A percentile compares a stretch with the other conserved stretches of the same genome.
Conservation (phyloP, 176 grass and related monocot species). For the Musa beccarii region DNA sequence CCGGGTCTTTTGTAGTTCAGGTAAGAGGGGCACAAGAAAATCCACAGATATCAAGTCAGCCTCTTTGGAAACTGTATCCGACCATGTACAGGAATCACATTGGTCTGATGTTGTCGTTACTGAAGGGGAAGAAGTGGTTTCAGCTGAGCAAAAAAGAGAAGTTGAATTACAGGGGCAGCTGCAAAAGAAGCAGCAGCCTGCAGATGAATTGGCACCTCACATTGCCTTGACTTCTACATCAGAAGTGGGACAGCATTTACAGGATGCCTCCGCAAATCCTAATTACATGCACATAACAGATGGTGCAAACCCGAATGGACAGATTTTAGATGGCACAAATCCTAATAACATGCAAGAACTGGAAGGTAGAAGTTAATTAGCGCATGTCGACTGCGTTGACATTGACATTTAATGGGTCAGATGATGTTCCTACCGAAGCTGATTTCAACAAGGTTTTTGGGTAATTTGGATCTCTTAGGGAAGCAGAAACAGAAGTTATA, state of each 20-base stretch:
- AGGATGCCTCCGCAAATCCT: neutral
- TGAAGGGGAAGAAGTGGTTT: neutral
- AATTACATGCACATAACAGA: neutral
- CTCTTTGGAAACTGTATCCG: neutral
- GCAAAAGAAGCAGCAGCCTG: neutral
- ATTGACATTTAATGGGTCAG: neutral
- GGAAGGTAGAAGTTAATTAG: neutral
- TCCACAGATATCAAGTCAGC: neutral
- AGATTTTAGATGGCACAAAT: no score
- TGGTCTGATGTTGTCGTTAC: no score
- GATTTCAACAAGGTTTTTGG: neutral
- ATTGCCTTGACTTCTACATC: neutral
- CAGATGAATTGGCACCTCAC: neutral
- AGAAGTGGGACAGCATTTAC: neutral
- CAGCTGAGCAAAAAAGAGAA: neutral
- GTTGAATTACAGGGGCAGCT: neutral
- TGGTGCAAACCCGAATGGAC: neutral
- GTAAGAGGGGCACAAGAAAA: neutral
- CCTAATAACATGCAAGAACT: no score
- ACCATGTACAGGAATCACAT: no score
- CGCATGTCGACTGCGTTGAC: neutral
- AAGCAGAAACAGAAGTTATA: conserved; percentile 10
- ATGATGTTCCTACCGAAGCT: neutral
- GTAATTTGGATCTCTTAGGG: neutral
- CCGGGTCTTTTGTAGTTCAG: neutral